Percentiles rank a stretch among this genome's conserved stretches.
Evolutionary conservation across 2,329 filamentous ascomycete species (phyloP).

Genomic region (Diplodia mutila): DNA sequence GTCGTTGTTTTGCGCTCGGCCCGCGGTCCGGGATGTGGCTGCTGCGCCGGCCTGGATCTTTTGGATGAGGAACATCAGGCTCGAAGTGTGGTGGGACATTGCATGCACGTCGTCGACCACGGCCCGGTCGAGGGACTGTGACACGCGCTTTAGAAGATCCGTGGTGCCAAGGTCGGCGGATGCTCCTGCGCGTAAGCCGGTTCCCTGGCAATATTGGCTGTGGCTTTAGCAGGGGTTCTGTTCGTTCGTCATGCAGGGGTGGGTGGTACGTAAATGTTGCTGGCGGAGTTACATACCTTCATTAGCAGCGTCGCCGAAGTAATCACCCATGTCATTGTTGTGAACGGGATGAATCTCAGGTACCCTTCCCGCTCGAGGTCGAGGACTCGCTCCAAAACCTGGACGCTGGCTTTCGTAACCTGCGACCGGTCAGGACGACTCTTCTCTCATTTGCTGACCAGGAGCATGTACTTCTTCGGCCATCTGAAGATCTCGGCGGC

Average conservation of each 20-base stretch:
- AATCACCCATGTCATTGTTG: constrained; percentile 1
- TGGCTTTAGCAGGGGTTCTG: background rate
- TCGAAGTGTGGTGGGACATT: background rate
- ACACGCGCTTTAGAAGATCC: background rate
- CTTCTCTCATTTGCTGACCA: background rate
- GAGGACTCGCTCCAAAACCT: background rate
- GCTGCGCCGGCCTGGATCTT: background rate
- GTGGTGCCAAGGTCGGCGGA: background rate
- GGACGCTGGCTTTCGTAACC: constrained; percentile 3
- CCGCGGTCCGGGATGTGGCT: background rate
- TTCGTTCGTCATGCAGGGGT: background rate
- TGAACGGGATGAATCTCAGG: background rate
- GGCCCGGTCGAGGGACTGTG: background rate
- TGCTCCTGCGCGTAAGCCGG: constrained; percentile 4
- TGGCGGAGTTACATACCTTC: background rate
- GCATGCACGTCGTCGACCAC: constrained; percentile 7
- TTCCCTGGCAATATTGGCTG: background rate
- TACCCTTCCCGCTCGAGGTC: constrained; percentile 3
- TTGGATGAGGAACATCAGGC: background rate
- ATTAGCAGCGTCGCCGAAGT: background rate
- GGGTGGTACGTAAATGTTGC: background rate
- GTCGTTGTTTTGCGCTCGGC: background rate
- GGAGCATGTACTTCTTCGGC: background rate
- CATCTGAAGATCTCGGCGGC: background rate
- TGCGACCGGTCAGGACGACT: background rate